These are phyloP conservation scores for Aspergillus taichungensis DNA, from an alignment of 495 filamentous ascomycete genomes.

Conservation along the genomic window DNA sequence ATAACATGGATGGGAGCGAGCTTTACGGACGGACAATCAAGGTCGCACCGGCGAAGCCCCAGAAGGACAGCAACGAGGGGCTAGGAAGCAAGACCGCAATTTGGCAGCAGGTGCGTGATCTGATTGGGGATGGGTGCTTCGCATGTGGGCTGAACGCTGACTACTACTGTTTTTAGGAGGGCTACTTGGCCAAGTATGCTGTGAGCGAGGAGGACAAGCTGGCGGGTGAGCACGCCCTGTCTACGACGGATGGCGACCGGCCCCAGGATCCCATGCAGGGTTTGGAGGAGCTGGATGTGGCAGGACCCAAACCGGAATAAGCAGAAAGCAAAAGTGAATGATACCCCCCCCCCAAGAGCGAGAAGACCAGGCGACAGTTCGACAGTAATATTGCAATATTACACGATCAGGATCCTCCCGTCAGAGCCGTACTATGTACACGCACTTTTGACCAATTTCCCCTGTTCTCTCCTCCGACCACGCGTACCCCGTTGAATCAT, in stretches of 20 bases:
- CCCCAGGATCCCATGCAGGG: slow-evolving; percentile 91
- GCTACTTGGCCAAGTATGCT: slow-evolving; percentile 83
- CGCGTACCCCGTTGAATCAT: slow-evolving; percentile 26
- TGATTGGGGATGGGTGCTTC: too few relatives aligned
- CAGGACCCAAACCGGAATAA: slow-evolving; percentile 75
- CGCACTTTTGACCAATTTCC: slow-evolving; percentile 15
- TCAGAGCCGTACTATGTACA: slow-evolving; percentile 36
- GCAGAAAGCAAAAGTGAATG: background rate
- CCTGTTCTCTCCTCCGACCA: slow-evolving; percentile 15
- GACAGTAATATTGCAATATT: slow-evolving; percentile 26
- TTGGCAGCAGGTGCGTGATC: slow-evolving; percentile 80
- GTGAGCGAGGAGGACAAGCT: slow-evolving; percentile 77
- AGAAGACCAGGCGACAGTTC: slow-evolving; percentile 19
- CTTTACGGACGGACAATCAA: slow-evolving; percentile 90
- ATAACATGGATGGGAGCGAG: slow-evolving; percentile 98
- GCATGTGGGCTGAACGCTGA: slow-evolving; percentile 4
- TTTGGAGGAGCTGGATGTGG: slow-evolving; percentile 85
- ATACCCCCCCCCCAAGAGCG: slow-evolving; percentile 5
- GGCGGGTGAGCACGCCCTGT: slow-evolving; percentile 50
- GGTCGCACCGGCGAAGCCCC: slow-evolving; percentile 84
- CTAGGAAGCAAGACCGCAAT: slow-evolving; percentile 91
- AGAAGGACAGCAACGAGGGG: slow-evolving; percentile 79
- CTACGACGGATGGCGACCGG: slow-evolving; percentile 35
- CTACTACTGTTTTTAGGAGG: slow-evolving; percentile 55
- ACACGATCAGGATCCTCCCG: slow-evolving; percentile 21